A percentile compares a stretch with the other conserved stretches of the same genome.
Conservation (phyloP, 1,139 yeast species). For the Martiniozyma asiatica region DNA sequence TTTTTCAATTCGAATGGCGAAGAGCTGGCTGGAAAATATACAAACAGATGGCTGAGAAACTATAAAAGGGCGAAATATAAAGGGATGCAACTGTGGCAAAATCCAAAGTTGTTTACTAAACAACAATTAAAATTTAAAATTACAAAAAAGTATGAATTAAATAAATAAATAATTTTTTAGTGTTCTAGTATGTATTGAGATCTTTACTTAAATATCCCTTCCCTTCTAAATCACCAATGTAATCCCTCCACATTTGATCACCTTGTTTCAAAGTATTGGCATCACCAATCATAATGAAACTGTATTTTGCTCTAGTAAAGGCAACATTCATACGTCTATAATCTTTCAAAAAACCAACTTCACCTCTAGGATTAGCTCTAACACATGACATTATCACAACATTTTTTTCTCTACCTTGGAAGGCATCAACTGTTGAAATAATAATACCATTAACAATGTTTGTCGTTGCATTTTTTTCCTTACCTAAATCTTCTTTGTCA, state of each 20-base stretch:
- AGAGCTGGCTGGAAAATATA: no score
- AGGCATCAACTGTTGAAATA: slow-evolving; percentile 83
- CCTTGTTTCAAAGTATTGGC: slow-evolving; percentile 35
- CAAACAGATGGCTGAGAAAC: slow-evolving; percentile 1
- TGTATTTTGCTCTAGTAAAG: slow-evolving; percentile 80
- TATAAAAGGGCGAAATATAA: slow-evolving; percentile 2
- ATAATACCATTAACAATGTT: slow-evolving; percentile 55
- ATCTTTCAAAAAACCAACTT: slow-evolving; percentile 79
- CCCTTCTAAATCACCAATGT: slow-evolving; percentile 23
- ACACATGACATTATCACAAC: slow-evolving; percentile 83
- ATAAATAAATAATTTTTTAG: no score
- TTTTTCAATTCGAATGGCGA: no score
- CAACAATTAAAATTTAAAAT: no score
- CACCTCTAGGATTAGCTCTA: slow-evolving; percentile 69
- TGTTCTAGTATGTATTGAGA: slow-evolving; percentile 3
- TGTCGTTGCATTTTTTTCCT: slow-evolving; percentile 24
- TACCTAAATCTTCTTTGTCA: slow-evolving; percentile 20
- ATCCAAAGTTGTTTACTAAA: no score
- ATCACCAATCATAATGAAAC: slow-evolving; percentile 61
- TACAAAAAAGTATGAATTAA: no score
- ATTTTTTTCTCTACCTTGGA: slow-evolving; percentile 94
- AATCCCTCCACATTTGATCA: slow-evolving; percentile 41
- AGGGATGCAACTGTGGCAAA: background rate
- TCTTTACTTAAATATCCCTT: slow-evolving; percentile 10
- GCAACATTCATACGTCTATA: slow-evolving; percentile 90